These are phyloP conservation scores for Hyphodiscus hymeniophilus DNA, from an alignment of 495 filamentous ascomycete species.

Conservation along the genomic window DNA sequence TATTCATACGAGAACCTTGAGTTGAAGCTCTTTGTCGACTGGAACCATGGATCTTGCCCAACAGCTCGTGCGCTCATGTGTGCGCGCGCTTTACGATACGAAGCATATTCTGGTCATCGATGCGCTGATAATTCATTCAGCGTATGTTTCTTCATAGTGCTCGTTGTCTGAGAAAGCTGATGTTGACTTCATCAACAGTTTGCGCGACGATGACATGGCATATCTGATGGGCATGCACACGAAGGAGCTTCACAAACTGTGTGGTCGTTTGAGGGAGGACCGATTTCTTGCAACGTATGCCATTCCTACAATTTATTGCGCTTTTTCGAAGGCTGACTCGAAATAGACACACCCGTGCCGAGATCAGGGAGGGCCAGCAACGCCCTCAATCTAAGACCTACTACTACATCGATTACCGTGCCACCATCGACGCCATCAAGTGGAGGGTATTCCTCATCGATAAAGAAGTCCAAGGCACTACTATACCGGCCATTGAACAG, in stretches of 20 bases:
- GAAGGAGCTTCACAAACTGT: constrained; percentile 84
- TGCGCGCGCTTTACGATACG: constrained; percentile 87
- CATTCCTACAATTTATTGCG: too few relatives aligned
- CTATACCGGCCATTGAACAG: constrained; percentile 70
- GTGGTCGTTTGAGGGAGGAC: constrained; percentile 74
- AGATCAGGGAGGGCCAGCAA: constrained; percentile 70
- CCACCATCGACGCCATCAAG: constrained; percentile 93
- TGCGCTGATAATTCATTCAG: constrained; percentile 84
- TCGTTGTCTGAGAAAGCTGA: constrained; percentile 2
- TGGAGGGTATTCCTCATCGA: constrained; percentile 81
- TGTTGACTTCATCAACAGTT: constrained; percentile 35
- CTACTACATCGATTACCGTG: constrained; percentile 93
- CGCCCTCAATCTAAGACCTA: constrained; percentile 80
- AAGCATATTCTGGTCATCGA: constrained; percentile 85
- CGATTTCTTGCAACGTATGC: constrained; percentile 73
- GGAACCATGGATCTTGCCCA: constrained; percentile 73
- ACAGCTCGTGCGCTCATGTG: constrained; percentile 77
- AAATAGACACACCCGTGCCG: constrained; percentile 64
- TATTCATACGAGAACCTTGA: too few relatives aligned
- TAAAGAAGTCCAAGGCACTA: constrained; percentile 72
- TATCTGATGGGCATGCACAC: constrained; percentile 76
- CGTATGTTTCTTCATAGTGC: constrained; percentile 41
- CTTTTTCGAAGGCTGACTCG: background rate
- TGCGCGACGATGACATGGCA: constrained; percentile 82
- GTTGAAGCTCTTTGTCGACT: background rate